Conservation (phyloP, 2,329 filamentous ascomycete genomes). For the Ophiostoma montium region DNA sequence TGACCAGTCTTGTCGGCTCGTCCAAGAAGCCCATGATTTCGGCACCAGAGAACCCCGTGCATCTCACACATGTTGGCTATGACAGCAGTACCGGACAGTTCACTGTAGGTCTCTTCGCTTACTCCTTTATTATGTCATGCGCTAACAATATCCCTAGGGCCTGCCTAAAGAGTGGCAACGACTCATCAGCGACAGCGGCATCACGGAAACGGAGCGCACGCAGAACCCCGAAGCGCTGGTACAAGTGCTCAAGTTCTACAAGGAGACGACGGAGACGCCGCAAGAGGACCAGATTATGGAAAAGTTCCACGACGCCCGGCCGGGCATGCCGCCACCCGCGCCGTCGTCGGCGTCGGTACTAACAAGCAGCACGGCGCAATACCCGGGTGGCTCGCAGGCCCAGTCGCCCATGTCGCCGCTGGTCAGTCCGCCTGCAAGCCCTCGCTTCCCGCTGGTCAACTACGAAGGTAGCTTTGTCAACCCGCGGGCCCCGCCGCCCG, state of each 20-base stretch:
- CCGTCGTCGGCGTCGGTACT: constrained; percentile 30
- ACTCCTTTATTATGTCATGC: neutral
- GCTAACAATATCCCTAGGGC: constrained; percentile 41
- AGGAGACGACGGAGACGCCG: constrained; percentile 71
- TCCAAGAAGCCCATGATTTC: constrained; percentile 89
- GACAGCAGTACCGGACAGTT: constrained; percentile 94
- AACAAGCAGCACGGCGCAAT: constrained; percentile 21
- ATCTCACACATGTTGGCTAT: constrained; percentile 95
- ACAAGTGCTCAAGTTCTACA: constrained; percentile 93
- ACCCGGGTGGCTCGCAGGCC: constrained; percentile 18
- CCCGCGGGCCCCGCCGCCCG: constrained; percentile 79
- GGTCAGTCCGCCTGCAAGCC: constrained; percentile 68
- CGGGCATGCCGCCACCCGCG: constrained; percentile 29
- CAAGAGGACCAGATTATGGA: constrained; percentile 83
- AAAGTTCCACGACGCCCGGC: constrained; percentile 82
- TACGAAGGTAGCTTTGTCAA: constrained; percentile 95
- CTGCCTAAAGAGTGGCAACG: constrained; percentile 97
- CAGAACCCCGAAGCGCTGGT: constrained; percentile 92
- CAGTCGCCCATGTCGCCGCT: constrained; percentile 47
- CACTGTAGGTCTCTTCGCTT: constrained; percentile 48
- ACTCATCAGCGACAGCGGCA: constrained; percentile 86
- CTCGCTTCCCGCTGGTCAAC: constrained; percentile 71
- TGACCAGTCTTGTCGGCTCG: constrained; percentile 71
- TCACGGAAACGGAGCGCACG: constrained; percentile 88
- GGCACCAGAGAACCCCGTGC: constrained; percentile 93